Conservation (phyloP, 768 basidiomycete genomes). For the Psilocybe sp. region DNA sequence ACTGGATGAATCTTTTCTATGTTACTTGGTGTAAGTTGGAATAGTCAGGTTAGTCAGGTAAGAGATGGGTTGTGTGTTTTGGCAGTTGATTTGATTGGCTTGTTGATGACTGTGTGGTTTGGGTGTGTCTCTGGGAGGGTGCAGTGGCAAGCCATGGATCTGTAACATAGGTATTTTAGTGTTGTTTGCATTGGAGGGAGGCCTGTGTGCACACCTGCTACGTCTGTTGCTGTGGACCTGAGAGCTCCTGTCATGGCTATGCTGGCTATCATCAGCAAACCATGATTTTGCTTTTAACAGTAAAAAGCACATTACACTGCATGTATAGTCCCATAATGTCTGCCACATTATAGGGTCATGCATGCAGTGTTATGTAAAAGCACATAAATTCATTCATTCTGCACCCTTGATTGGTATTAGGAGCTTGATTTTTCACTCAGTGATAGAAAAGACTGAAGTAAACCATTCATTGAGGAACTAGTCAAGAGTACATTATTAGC, state of each 20-base stretch:
- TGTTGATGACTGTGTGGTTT: neutral
- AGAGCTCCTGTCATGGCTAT: conserved; percentile 4
- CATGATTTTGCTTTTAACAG: no score
- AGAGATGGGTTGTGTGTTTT: neutral
- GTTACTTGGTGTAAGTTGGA: neutral
- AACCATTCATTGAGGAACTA: conserved; percentile 1
- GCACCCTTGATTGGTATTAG: no score
- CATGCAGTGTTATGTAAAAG: no score
- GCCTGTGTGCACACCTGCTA: conserved; percentile 1
- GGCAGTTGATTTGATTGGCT: neutral
- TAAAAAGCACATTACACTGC: neutral
- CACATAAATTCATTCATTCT: no score
- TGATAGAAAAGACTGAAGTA: no score
- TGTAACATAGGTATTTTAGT: neutral
- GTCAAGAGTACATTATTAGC: neutral
- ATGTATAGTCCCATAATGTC: no score
- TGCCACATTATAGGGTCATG: no score
- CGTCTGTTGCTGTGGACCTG: neutral
- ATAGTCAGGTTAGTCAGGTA: neutral
- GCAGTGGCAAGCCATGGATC: neutral
- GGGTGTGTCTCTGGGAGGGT: conserved; percentile 4
- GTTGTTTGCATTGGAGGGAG: neutral
- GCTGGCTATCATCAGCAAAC: conserved; percentile 4
- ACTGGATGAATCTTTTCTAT: conserved; percentile 1
- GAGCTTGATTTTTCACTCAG: no score